Conservation (phyloP, 257 asterid species). For the Avicennia marina region DNA sequence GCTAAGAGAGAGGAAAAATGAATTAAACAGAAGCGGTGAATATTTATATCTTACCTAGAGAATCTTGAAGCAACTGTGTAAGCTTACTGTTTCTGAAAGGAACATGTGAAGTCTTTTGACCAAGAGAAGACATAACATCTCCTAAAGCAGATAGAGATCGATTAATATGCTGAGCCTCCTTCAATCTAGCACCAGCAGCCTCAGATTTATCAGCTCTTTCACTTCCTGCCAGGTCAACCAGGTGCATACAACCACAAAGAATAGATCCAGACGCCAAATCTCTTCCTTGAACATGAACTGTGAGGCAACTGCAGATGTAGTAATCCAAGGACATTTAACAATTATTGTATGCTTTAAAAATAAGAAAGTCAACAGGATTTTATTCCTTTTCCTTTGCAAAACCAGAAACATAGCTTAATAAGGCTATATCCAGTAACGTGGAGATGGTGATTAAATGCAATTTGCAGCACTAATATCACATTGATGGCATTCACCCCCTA, state of each 20-base stretch:
- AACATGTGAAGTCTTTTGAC: slow-evolving; percentile 51
- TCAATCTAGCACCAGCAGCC: slow-evolving; percentile 55
- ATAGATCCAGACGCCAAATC: slow-evolving; percentile 45
- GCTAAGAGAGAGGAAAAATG: background rate
- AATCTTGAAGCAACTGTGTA: slow-evolving; percentile 69
- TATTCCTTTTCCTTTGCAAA: no score
- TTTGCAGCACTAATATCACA: no score
- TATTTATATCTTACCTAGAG: slow-evolving; percentile 42
- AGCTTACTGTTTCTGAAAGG: slow-evolving; percentile 71
- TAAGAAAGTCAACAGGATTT: no score
- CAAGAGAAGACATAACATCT: slow-evolving; percentile 59
- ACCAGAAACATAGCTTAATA: no score
- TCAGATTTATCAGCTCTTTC: slow-evolving; percentile 62
- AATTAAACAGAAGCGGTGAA: background rate
- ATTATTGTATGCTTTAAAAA: no score
- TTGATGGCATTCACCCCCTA: no score
- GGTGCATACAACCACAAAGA: slow-evolving; percentile 63
- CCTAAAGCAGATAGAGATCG: slow-evolving; percentile 67
- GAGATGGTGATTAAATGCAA: no score
- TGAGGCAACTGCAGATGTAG: slow-evolving; percentile 49
- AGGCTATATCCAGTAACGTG: no score
- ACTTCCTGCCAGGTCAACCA: slow-evolving; percentile 73
- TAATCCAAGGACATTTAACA: background rate
- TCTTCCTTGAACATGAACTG: slow-evolving; percentile 67
- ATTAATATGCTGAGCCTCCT: slow-evolving; percentile 62